Evolutionary conservation across 768 basidiomycete genomes (phyloP).

Genomic region (Rossbeevera mucosa): DNA sequence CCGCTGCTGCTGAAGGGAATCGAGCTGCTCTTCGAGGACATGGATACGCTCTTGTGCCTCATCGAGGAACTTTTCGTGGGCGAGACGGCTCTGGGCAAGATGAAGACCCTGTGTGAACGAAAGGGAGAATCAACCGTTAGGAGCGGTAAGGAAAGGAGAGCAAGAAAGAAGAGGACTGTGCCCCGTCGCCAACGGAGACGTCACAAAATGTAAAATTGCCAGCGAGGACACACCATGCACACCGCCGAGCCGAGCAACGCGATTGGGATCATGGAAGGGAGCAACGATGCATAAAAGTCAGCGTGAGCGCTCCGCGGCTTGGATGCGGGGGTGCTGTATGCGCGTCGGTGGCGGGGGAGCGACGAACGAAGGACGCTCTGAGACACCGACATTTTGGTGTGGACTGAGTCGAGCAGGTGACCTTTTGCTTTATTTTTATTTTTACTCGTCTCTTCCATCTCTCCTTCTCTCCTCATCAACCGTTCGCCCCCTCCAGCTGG

Average conservation of each 20-base stretch:
- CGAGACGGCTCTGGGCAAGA: slow-evolving; percentile 54
- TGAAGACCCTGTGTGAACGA: slow-evolving; percentile 52
- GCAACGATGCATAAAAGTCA: slow-evolving; percentile 61
- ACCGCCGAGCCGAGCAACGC: slow-evolving; percentile 74
- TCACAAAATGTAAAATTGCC: background rate
- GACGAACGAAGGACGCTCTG: background rate
- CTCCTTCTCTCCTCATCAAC: background rate
- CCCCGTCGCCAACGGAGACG: slow-evolving; percentile 9
- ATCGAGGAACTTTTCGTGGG: slow-evolving; percentile 68
- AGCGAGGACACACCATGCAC: slow-evolving; percentile 52
- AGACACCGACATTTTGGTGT: background rate
- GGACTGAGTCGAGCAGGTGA: background rate
- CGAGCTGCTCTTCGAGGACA: slow-evolving; percentile 58
- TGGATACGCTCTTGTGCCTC: slow-evolving; percentile 52
- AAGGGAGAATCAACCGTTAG: slow-evolving; percentile 10
- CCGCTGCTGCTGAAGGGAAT: slow-evolving; percentile 26
- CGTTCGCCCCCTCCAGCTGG: background rate
- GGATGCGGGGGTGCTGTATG: slow-evolving; percentile 10
- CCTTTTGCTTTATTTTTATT: background rate
- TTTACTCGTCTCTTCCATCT: background rate
- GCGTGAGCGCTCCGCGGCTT: slow-evolving; percentile 46
- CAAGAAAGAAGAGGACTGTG: slow-evolving; percentile 4
- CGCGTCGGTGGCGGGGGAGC: background rate
- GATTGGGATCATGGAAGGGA: slow-evolving; percentile 77
- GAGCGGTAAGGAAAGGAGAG: slow-evolving; percentile 7